Percentiles rank a stretch among this genome's conserved stretches.
These are phyloP conservation scores for Pneumocystis sp. DNA, from an alignment of 1,139 yeast genomes.

Conservation along the genomic window DNA sequence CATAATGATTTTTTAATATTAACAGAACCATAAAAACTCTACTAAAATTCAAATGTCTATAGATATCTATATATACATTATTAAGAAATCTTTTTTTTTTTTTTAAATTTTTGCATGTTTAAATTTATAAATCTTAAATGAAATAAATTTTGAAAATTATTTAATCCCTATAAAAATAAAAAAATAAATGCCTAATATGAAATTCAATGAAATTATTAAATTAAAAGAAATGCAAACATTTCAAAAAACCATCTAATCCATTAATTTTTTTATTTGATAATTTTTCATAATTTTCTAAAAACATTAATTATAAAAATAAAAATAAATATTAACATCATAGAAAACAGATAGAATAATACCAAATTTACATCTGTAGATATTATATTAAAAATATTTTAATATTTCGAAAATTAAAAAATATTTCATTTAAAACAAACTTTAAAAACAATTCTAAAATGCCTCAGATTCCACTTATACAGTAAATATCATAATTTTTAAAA, in stretches of 20 bases:
- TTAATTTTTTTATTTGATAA: slow-evolving; percentile 47
- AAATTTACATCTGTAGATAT: neutral
- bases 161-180: neutral
- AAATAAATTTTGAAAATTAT: neutral
- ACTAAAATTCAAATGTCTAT: slow-evolving; percentile 39
- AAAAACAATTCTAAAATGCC: neutral
- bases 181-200: neutral
- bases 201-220: slow-evolving; percentile 76
- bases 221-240: slow-evolving; percentile 55
- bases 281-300: slow-evolving; percentile 29
- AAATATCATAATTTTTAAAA: neutral
- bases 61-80: slow-evolving; percentile 48
- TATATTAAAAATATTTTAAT: too few species aligned
- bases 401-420: neutral
- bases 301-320: neutral
- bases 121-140: neutral
- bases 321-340: neutral
- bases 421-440: neutral
- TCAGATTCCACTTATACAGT: neutral
- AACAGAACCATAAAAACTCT: slow-evolving; percentile 26
- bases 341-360: neutral
- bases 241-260: slow-evolving; percentile 1
- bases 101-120: neutral
- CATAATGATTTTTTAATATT: too few species aligned
- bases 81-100: neutral